Base-by-base conservation (phyloP, 2,329 filamentous ascomycete species). In the Zalaria obscura region DNA sequence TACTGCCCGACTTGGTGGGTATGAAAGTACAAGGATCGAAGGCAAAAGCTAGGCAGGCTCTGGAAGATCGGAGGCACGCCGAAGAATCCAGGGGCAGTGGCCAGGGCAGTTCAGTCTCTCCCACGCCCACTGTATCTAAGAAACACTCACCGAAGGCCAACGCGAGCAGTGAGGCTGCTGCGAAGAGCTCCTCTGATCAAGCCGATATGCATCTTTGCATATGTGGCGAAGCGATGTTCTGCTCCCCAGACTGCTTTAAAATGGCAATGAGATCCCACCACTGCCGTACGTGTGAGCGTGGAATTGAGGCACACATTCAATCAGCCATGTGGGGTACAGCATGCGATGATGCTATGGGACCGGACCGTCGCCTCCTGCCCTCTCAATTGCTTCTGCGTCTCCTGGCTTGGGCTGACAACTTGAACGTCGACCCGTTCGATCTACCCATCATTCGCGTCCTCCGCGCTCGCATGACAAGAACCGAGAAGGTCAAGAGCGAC, bases 321-420 rank as follows among this genome's bases (percentile, higher is more conserved):
- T 7, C 7, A n/a, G 7, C 7, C 29, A 32, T 32, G 29, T 7
- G 7, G 7, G 7, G n/a, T 7, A 32, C 29, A 7, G 7, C 7
- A 7, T n/a, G 7, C n/a, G 29, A 32, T n/a, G 29, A 32, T n/a
- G n/a, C n/a, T 7, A 7, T n/a, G 29, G 7, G 7, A 32, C n/a
- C n/a, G 7, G 7, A 32, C n/a, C 7, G 7, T 7, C 29, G 29
- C 29, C 29, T 32, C n/a, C 29, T 32, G 29, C 29, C 7, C 7
- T 7, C 39, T 2, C 37, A 45, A 6, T 36, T 47, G 11, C 36
- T 47, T 8, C 33, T 42, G 4, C 40, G 43, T 5, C 9, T 46
- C 5, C 41, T 49, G 7, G 36, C 43, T 7, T 36, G 43, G 36
- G 41, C 39, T 8, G 31, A 31, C 10, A 28, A 9, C 5, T 35